phyloP scores from a whole-genome alignment of 768 basidiomycete genomes.

The Tricholoma hemisulphureum region DNA sequence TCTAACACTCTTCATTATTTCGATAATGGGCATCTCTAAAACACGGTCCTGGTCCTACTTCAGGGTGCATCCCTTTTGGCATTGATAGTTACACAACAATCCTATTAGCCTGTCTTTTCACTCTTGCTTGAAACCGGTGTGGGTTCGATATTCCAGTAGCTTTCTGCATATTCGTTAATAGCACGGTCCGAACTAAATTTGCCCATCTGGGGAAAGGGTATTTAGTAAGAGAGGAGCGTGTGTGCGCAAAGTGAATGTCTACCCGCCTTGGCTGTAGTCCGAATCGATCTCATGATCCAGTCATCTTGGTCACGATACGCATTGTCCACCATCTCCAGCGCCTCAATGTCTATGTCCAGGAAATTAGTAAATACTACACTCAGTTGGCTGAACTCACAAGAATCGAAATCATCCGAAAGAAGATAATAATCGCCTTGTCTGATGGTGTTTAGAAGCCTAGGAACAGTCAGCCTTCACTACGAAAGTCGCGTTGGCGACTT shows the following conservation, averaged over 20 bases:
- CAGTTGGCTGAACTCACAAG: slow-evolving; percentile 52
- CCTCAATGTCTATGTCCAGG: slow-evolving; percentile 63
- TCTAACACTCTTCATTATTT: too few species aligned
- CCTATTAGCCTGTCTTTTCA: too few species aligned
- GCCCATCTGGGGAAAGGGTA: slow-evolving; percentile 63
- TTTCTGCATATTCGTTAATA: slow-evolving; percentile 89
- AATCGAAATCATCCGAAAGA: slow-evolving; percentile 91
- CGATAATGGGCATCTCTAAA: too few species aligned
- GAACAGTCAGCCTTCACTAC: slow-evolving; percentile 19
- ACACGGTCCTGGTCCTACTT: too few species aligned
- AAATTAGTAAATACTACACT: not conserved
- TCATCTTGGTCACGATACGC: slow-evolving; percentile 79
- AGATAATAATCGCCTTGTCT: slow-evolving; percentile 77
- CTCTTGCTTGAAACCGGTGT: slow-evolving; percentile 22
- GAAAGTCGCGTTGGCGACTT: slow-evolving; percentile 28
- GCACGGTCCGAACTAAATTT: slow-evolving; percentile 96
- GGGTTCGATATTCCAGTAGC: slow-evolving; percentile 76
- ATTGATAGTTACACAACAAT: too few species aligned
- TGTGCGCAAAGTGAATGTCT: not conserved
- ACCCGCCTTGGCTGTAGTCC: slow-evolving; percentile 70
- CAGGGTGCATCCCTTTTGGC: too few species aligned
- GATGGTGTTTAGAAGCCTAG: slow-evolving; percentile 71
- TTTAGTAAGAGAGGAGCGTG: not conserved
- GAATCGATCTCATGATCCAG: slow-evolving; percentile 91
- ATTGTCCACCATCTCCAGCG: slow-evolving; percentile 83